phyloP scores from a whole-genome alignment of 164 flowering plant genomes.

The Malania oleifera region DNA sequence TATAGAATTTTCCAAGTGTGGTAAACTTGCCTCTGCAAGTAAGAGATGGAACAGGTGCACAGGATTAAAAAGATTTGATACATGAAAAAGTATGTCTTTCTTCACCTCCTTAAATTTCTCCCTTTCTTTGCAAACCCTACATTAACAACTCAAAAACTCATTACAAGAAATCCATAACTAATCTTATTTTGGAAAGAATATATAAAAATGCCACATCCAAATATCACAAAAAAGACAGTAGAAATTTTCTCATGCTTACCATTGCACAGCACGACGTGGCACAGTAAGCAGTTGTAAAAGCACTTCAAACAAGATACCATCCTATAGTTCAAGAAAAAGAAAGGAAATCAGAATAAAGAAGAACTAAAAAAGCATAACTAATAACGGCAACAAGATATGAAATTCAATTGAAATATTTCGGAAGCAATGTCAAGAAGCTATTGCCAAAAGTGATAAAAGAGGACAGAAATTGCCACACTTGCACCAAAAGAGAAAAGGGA shows the following conservation, averaged over 20 bases:
- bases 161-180: neutral
- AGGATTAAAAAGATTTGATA: constrained; percentile 64
- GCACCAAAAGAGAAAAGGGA: no score
- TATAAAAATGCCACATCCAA: neutral
- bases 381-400: no score
- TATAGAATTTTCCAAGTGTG: neutral
- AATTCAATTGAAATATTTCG: no score
- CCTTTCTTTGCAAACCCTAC: constrained; percentile 19
- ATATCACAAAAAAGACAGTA: neutral
- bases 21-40: constrained; percentile 60
- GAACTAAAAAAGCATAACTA: neutral
- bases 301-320: constrained; percentile 77
- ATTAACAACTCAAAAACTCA: neutral
- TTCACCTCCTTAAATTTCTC: constrained; percentile 23
- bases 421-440: no score
- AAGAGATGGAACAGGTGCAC: constrained; percentile 62
- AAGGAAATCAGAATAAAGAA: neutral
- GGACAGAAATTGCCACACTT: no score
- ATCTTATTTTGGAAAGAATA: neutral
- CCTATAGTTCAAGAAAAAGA: constrained; percentile 33
- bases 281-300: constrained; percentile 54
- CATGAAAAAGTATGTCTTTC: constrained; percentile 30
- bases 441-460: no score
- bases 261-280: constrained; percentile 24
- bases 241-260: constrained; percentile 32